Base-by-base conservation (phyloP, 352 stramenopile genomes). In the Phytopythium mirpurense region DNA sequence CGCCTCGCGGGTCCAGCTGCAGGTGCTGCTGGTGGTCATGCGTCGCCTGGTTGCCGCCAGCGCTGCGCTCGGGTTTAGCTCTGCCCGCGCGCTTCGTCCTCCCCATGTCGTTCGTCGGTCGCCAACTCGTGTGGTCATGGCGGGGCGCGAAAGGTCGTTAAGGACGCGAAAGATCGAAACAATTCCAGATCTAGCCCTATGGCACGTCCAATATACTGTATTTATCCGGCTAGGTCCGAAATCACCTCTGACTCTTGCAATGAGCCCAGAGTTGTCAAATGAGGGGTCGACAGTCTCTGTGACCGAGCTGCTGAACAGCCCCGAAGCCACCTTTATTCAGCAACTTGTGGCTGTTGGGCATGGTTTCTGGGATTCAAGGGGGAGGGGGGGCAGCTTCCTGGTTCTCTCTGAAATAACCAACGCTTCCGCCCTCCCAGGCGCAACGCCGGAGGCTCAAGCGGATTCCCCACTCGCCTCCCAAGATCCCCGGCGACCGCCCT, bases 1-100 rank as follows among this genome's bases (percentile, higher is more conserved):
- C 78, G 40, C 78, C 73, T 16, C 77, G 73, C n/a, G 75, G 58
- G 41, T 89, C 81, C 41, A 91, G 61, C 51, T 81, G 53, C 34
- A 91, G 56, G 47, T 88, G 63, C 35, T 88, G 63, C 35, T 54
- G 23, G 23, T 16, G 23, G 32, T 26, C 18, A n/a, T 23, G 27
- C 24, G 24, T 32, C 23, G 46, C 27, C 46, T 51, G 54, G 14
- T 56, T 40, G 46, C 51, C 19, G 15, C 43, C 18, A 14, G 10
- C 40, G 42, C 16, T 53, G 60, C 54, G 41, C 18, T 32, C 21
- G 1, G 27, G n/a, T 8, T 26, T 54, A 31, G 59, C 54, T 34
- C 57, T 54, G 0, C 51, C 23, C 18, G 51, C 57, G 18, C 41
- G 48, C 49, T 62, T 65, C 47, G 65, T 68, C 32, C 36, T 44